Base-by-base conservation (phyloP, 805 yeast species). In the Suhomyces prunicola region DNA sequence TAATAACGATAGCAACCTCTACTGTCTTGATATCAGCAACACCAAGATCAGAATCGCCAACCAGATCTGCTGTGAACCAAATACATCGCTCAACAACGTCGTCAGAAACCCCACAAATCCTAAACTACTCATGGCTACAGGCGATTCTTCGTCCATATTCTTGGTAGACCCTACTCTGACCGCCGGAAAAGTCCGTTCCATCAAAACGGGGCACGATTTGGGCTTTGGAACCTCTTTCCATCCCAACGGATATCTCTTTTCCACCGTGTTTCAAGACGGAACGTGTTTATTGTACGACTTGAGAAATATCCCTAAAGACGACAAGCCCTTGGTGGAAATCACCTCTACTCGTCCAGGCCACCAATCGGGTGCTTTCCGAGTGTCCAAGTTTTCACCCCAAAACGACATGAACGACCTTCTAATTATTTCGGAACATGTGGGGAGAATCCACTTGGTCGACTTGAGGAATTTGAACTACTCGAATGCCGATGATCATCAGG, bases 211-310 rank as follows among this genome's bases (percentile, higher is more conserved):
- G 2, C 84, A 87, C 53, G 96, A 88, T 59, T 81, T 87, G 46
- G 97, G 97, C 2, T 89, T 91, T 64, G 91, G 96, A 5, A 84
- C 89, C 0, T 81, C 87, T 27, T 91, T 86, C 71, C 85, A 86
- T 54, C 80, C 86, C n/a, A 85, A 89, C 45, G 96, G 93, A 19
- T 60, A 77, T 50, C 78, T 84, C 56, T 87, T 92, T 65, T 85
- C 94, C 1, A 84, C 88, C 0, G 85, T 91, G 23, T 90, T 90
- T 66, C 97, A 92, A 69, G 91, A 88, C 64, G 98, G 98, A 6
- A 72, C 82, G 19, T 85, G 93, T 54, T 74, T 85, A 56, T 70
- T 92, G 7, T 92, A 85, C 65, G 98, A 92, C 67, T 66, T 88
- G 6, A 74, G 98, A 57, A 85, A 85, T 55, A 65, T 83, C 50